Base-by-base conservation (phyloP, 148 eudicot genomes). In the Salicornia ramosissima region DNA sequence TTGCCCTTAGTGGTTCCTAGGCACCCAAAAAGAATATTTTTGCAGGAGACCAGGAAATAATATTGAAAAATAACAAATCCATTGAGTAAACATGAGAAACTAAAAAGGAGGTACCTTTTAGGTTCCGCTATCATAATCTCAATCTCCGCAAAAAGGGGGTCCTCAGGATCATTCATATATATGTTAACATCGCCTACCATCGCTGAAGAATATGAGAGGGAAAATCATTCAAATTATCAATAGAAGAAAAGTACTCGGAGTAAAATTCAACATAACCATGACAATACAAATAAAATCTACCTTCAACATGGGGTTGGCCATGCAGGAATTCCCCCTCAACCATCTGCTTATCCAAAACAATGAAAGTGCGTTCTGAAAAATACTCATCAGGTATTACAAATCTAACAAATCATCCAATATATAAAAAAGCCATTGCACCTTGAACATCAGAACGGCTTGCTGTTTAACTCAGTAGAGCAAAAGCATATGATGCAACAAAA, bases 171-270 rank as follows among this genome's bases (percentile, higher is more conserved):
- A 81, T 93, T 93, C 96, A 90, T 85, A 82, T 88, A 93, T 64
- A 93, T 75, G 73, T 93, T 90, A 51, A 93, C 98, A 82, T 90
- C 98, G 64, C 98, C 98, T 6, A 90, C 92, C 98, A 89, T 90
- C 16, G 85, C 85, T 82, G 57, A 19, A 69, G n/a, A 56, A 12
- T 47, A 62, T 46, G 42, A 10, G 46, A 43, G 9, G 8, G 31
- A 46, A 33, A 10, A 15, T 28, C 15, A 16, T 22, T 52, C 10
- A 30, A 1, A 12, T 0, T 16, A 46, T 15, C 50, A 3, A 13
- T 46, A 46, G 14, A 46, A 13, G 45, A 42, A 42, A 42, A 42
- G 10, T 39, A 6, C 6, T 11, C 45, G 13, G 10, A 7, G 42
- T 24, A 25, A 19, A 59, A 45, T 7, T 40, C 40, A 15, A 26